Evolutionary conservation across 169 alveolate species (phyloP), one percentile per base, ranked within the genome.

Genomic region (Plasmodium knowlesi): DNA sequence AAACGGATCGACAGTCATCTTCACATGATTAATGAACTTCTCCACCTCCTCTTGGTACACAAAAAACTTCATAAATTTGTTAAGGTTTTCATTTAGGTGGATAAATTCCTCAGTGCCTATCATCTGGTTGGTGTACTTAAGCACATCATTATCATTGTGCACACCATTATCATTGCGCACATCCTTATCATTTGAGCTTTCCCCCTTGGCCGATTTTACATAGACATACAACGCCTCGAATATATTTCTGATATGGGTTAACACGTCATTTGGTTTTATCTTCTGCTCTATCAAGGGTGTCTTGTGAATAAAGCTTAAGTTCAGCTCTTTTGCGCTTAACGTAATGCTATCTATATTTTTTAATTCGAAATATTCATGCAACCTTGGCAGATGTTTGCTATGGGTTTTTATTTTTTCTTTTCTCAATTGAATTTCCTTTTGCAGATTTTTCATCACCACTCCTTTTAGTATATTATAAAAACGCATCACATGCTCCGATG

Each of bases 341-440:
- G 94, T 74, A 57, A 89, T 78, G 19, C 88, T 89, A 16, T 53
- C 37, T 16, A 89, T 1, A 22, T 89, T 89, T 61, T 89, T 89
- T 37, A 89, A 80, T 41, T 79, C 90, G 82, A 89, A 89, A 89
- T 89, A 89, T 89, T 89, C 91, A 61, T 89, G 94, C n/a, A 67
- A 14, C 32, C 70, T 61, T 54, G 94, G 94, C 28, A 89, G 37
- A 89, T 89, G 94, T 39, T 89, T 71, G 72, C 46, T 67, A 61
- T 89, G 30, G 28, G 73, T 81, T 89, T 89, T 89, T 9, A 89
- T 89, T 61, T 89, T 89, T 30, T 79, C 73, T 16, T 16, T 50
- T 50, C 32, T 61, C 3, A 50, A 28, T 89, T 54, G 46, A n/a
- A 89, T 19, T 0, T 89, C 76, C 72, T 25, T 67, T 14, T 25